Conservation (phyloP, 2,329 filamentous ascomycete species). For the Rhynchosporium secalis region DNA sequence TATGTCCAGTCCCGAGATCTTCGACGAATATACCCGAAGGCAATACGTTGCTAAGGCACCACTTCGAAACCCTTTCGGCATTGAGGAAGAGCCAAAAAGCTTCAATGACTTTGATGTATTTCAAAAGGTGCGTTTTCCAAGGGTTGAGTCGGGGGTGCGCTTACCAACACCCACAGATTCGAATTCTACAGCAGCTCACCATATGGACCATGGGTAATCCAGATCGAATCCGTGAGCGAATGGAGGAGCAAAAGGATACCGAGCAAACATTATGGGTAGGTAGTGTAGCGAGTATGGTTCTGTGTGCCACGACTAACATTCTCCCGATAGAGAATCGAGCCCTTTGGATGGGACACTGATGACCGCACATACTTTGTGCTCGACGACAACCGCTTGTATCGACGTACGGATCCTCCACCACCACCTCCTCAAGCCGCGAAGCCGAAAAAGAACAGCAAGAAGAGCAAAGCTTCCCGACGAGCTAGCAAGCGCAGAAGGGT, state of each 20-base stretch:
- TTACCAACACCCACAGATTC: conserved; percentile 60
- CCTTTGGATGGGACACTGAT: conserved; percentile 83
- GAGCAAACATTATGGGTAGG: conserved; percentile 83
- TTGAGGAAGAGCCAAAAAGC: conserved; percentile 67
- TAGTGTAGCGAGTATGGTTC: neutral
- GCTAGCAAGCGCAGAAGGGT: conserved; percentile 71
- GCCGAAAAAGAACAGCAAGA: conserved; percentile 65
- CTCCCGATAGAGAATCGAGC: conserved; percentile 65
- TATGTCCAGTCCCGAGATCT: conserved; percentile 69
- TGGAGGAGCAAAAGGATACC: conserved; percentile 76
- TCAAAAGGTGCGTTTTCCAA: conserved; percentile 63
- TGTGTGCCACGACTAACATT: conserved; percentile 20
- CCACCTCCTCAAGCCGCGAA: conserved; percentile 58
- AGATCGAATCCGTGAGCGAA: conserved; percentile 81
- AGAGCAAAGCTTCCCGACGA: conserved; percentile 61
- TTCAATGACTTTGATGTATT: conserved; percentile 83
- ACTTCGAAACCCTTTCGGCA: conserved; percentile 79
- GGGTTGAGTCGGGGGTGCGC: neutral
- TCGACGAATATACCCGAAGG: conserved; percentile 89
- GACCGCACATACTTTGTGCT: conserved; percentile 87
- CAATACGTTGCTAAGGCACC: conserved; percentile 85
- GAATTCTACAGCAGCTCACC: conserved; percentile 83
- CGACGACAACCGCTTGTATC: conserved; percentile 92
- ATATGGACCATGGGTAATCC: conserved; percentile 87
- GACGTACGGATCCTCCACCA: conserved; percentile 72